Evolutionary conservation across 2,329 filamentous ascomycete genomes (phyloP).

Genomic region (Microdochium bolleyi): DNA sequence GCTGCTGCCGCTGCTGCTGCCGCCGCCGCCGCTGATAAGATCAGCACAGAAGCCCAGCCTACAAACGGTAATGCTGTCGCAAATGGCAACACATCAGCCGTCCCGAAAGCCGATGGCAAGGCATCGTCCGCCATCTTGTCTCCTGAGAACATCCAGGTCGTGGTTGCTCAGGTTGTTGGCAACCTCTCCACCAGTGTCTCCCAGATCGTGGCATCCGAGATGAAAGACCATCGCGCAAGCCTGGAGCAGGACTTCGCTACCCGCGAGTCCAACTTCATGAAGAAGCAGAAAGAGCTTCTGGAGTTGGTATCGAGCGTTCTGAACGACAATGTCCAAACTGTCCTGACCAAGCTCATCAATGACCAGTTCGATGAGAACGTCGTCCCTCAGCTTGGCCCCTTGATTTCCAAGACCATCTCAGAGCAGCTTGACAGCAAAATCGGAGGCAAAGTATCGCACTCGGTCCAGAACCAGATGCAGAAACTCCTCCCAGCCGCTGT

Average conservation of each 20-base stretch:
- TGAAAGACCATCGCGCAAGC: conserved; percentile 54
- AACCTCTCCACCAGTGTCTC: conserved; percentile 40
- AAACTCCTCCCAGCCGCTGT: conserved; percentile 60
- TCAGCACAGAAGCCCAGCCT: conserved; percentile 23
- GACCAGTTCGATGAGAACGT: conserved; percentile 68
- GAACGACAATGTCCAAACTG: conserved; percentile 59
- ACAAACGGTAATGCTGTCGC: conserved; percentile 31
- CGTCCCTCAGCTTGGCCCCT: conserved; percentile 64
- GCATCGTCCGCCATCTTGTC: conserved; percentile 14
- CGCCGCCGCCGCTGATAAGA: conserved; percentile 34
- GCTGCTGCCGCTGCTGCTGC: conserved; percentile 29
- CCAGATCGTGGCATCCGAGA: conserved; percentile 34
- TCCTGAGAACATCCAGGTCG: conserved; percentile 39
- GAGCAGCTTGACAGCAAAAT: conserved; percentile 65
- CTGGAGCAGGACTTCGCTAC: conserved; percentile 55
- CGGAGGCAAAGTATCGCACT: conserved; percentile 54
- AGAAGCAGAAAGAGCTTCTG: conserved; percentile 45
- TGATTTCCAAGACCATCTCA: conserved; percentile 60
- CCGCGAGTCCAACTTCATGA: conserved; percentile 43
- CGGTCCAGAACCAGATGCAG: conserved; percentile 67
- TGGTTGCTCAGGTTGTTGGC: conserved; percentile 46
- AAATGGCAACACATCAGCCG: conserved; percentile 16
- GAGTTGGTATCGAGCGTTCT: conserved; percentile 53
- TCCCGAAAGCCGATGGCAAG: conserved; percentile 12
- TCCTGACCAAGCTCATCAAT: conserved; percentile 68